Conservation (phyloP, 2,329 filamentous ascomycete genomes). For the Penicillium sp. region DNA sequence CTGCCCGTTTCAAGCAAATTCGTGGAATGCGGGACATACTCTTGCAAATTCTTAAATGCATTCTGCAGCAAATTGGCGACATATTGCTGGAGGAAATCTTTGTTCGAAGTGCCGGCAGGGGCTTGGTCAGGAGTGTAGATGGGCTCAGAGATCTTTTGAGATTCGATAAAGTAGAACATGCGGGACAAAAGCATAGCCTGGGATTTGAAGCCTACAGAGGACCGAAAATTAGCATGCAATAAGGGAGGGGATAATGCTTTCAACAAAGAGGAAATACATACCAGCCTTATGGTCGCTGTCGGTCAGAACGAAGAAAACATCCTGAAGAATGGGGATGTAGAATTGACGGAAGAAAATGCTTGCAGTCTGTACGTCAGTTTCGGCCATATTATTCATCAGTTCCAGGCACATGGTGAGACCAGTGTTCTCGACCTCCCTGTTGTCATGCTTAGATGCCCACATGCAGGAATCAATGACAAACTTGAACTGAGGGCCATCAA, state of each 20-base stretch:
- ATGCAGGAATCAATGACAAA: slow-evolving; percentile 99
- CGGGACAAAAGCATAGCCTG: slow-evolving; percentile 91
- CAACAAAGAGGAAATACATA: slow-evolving; percentile 24
- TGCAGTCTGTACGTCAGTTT: slow-evolving; percentile 80
- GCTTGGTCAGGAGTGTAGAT: slow-evolving; percentile 87
- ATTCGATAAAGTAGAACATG: slow-evolving; percentile 93
- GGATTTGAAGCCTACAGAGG: slow-evolving; percentile 77
- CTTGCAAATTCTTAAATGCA: slow-evolving; percentile 89
- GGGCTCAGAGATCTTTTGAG: slow-evolving; percentile 86
- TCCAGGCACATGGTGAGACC: slow-evolving; percentile 98
- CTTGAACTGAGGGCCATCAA: slow-evolving; percentile 97
- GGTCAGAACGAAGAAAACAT: slow-evolving; percentile 97
- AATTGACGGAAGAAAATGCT: slow-evolving; percentile 98
- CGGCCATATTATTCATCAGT: slow-evolving; percentile 95
- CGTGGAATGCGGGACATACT: slow-evolving; percentile 57
- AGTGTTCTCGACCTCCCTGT: slow-evolving; percentile 93
- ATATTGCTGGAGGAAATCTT: slow-evolving; percentile 86
- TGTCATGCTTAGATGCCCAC: slow-evolving; percentile 99
- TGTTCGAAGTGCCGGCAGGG: slow-evolving; percentile 78
- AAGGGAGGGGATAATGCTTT: background rate
- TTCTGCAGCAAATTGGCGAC: slow-evolving; percentile 80
- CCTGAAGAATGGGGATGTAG: slow-evolving; percentile 91
- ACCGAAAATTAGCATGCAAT: background rate
- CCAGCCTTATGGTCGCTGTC: slow-evolving; percentile 97
- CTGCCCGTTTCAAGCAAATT: background rate